These are phyloP conservation scores for Microascus cirrosus DNA, from an alignment of 2,329 filamentous ascomycete genomes.

Conservation along the genomic window DNA sequence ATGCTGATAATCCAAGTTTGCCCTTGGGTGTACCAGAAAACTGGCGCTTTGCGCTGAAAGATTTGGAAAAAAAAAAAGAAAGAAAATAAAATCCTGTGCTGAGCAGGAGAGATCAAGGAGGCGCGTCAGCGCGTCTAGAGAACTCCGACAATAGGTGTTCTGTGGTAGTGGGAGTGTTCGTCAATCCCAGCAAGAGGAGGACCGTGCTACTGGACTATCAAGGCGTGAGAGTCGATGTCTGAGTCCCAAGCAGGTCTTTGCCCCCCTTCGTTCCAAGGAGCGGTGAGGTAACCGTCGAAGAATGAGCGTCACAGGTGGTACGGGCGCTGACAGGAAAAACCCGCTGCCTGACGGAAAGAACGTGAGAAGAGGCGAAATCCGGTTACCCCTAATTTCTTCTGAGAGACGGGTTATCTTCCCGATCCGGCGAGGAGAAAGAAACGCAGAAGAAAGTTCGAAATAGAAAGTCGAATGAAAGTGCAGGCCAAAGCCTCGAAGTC, in stretches of 20 bases:
- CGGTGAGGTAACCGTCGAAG: neutral
- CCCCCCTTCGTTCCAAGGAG: neutral
- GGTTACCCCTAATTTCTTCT: neutral
- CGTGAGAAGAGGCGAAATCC: neutral
- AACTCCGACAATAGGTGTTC: no score
- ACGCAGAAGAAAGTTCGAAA: slow-evolving; percentile 4
- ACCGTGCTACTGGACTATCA: neutral
- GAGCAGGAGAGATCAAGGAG: neutral
- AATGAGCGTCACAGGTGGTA: slow-evolving; percentile 3
- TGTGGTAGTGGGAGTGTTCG: no score
- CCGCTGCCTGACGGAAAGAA: neutral
- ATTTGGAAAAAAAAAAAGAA: neutral
- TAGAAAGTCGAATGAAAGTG: slow-evolving; percentile 5
- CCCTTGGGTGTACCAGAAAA: neutral
- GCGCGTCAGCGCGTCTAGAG: neutral
- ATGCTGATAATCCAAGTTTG: neutral
- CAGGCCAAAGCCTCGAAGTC: neutral
- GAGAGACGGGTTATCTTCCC: neutral
- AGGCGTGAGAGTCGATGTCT: neutral
- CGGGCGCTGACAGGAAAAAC: neutral
- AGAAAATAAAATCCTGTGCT: neutral
- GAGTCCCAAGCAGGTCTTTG: neutral
- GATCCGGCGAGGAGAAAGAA: slow-evolving; percentile 5
- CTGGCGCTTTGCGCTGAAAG: neutral
- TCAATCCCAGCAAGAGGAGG: neutral